phyloP scores from a whole-genome alignment of 495 filamentous ascomycete species.

The Hypoxylon fragiforme region DNA sequence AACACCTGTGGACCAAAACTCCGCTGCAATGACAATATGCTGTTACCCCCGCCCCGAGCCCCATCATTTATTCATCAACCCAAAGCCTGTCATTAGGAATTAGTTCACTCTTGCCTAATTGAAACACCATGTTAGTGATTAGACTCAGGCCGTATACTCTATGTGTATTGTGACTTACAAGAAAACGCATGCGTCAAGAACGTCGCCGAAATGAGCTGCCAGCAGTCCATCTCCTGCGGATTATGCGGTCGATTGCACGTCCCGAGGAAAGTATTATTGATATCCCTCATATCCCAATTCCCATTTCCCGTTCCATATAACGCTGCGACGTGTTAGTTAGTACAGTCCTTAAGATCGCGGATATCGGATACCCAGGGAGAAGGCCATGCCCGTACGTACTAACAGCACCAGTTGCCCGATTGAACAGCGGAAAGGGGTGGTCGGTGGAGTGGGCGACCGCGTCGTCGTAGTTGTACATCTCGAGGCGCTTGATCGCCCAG shows the following conservation, averaged over 20 bases:
- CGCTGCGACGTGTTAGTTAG: conserved; percentile 21
- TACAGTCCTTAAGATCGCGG: no score
- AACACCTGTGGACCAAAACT: no score
- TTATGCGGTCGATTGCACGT: conserved; percentile 18
- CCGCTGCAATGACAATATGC: no score
- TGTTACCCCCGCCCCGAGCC: no score
- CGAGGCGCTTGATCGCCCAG: conserved; percentile 25
- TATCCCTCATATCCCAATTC: conserved; percentile 27
- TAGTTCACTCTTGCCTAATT: conserved; percentile 22
- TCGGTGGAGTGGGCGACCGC: conserved; percentile 20
- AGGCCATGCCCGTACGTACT: conserved; percentile 6
- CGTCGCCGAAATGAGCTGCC: conserved; percentile 20
- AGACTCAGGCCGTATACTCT: background rate
- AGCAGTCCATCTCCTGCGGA: conserved; percentile 31
- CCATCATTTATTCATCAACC: conserved; percentile 5
- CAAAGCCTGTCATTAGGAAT: conserved; percentile 20
- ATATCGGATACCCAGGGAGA: background rate
- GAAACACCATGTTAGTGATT: background rate
- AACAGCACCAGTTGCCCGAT: conserved; percentile 24
- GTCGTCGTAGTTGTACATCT: conserved; percentile 23
- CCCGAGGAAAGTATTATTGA: conserved; percentile 30
- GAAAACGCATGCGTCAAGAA: conserved; percentile 28
- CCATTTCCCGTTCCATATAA: conserved; percentile 19
- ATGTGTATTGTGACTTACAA: conserved; percentile 14
- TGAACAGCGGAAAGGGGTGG: conserved; percentile 21